Percentiles rank a stretch among this genome's conserved stretches.
These are phyloP conservation scores for Pichia ethanolica DNA, from an alignment of 805 yeast species.

Conservation along the genomic window DNA sequence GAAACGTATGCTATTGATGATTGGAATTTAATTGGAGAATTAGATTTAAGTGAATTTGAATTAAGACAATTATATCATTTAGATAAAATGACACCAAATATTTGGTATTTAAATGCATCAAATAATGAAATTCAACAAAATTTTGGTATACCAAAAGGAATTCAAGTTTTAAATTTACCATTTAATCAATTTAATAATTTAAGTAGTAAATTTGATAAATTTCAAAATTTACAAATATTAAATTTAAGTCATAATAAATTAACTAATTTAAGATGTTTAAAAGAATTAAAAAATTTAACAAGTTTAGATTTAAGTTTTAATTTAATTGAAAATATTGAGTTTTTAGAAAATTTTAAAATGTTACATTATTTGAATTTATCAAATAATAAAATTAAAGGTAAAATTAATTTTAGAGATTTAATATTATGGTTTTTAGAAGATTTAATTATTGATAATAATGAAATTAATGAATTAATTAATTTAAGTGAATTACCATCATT, in stretches of 20 bases:
- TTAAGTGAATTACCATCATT: slow-evolving; percentile 31
- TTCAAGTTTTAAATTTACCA: slow-evolving; percentile 33
- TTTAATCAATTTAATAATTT: slow-evolving; percentile 34
- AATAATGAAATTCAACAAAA: slow-evolving; percentile 35
- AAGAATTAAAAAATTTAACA: slow-evolving; percentile 34
- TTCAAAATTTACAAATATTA: slow-evolving; percentile 35
- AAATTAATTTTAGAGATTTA: slow-evolving; percentile 29
- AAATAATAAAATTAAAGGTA: slow-evolving; percentile 34
- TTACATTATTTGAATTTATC: slow-evolving; percentile 35
- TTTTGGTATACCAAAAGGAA: slow-evolving; percentile 37
- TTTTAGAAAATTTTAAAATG: slow-evolving; percentile 32
- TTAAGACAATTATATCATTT: slow-evolving; percentile 39
- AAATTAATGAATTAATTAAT: slow-evolving; percentile 28
- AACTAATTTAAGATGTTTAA: slow-evolving; percentile 30
- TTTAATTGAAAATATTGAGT: slow-evolving; percentile 29
- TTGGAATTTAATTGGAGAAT: slow-evolving; percentile 36
- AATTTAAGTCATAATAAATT: slow-evolving; percentile 34
- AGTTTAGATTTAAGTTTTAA: slow-evolving; percentile 34
- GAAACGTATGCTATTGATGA: slow-evolving; percentile 32
- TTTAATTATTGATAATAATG: slow-evolving; percentile 36
- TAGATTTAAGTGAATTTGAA: slow-evolving; percentile 29
- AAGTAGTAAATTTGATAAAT: slow-evolving; percentile 32
- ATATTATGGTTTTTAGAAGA: slow-evolving; percentile 36
- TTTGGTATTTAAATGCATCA: slow-evolving; percentile 33
- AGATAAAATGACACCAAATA: slow-evolving; percentile 36